Percentiles rank a stretch among this genome's conserved stretches.
These are phyloP conservation scores for Antarctomyces pellizariae DNA, from an alignment of 495 filamentous ascomycete species.

Conservation along the genomic window DNA sequence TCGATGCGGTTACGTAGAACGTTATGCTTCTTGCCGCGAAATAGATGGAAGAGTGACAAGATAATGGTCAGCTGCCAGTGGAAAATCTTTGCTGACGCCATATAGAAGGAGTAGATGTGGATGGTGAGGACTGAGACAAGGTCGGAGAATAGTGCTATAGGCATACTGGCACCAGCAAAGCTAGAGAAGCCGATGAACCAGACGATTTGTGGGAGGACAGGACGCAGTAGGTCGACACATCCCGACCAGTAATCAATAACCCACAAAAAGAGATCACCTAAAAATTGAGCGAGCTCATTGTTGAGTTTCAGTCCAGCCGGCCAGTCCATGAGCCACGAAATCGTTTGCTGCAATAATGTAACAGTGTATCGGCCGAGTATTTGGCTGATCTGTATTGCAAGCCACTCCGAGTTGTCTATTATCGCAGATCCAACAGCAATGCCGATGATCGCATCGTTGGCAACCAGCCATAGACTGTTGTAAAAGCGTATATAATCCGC, in stretches of 20 bases:
- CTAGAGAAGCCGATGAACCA: conserved; percentile 86
- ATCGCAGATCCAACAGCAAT: conserved; percentile 93
- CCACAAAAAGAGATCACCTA: conserved; percentile 90
- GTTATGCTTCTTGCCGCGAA: conserved; percentile 93
- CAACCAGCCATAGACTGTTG: conserved; percentile 95
- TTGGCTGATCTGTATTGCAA: conserved; percentile 58
- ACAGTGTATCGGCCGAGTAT: conserved; percentile 68
- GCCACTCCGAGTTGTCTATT: conserved; percentile 76
- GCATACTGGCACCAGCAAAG: conserved; percentile 91
- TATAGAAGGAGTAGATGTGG: conserved; percentile 95
- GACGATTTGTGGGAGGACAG: conserved; percentile 63
- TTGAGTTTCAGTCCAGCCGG: conserved; percentile 98
- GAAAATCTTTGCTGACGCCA: conserved; percentile 86
- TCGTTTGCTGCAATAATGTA: conserved; percentile 68
- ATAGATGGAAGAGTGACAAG: conserved; percentile 90
- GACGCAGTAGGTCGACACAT: conserved; percentile 51
- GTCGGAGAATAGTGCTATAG: conserved; percentile 88
- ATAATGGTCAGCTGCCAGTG: conserved; percentile 97
- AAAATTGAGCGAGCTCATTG: conserved; percentile 75
- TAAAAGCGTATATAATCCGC: conserved; percentile 99
- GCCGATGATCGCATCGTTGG: conserved; percentile 96
- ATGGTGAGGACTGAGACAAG: conserved; percentile 77
- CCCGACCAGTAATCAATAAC: conserved; percentile 94
- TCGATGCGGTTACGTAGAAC: conserved; percentile 93
- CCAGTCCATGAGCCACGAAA: conserved; percentile 89